A percentile compares a stretch with the other conserved stretches of the same genome.
phyloP scores from a whole-genome alignment of 2,329 filamentous ascomycete genomes.

The Verticillium longisporum region DNA sequence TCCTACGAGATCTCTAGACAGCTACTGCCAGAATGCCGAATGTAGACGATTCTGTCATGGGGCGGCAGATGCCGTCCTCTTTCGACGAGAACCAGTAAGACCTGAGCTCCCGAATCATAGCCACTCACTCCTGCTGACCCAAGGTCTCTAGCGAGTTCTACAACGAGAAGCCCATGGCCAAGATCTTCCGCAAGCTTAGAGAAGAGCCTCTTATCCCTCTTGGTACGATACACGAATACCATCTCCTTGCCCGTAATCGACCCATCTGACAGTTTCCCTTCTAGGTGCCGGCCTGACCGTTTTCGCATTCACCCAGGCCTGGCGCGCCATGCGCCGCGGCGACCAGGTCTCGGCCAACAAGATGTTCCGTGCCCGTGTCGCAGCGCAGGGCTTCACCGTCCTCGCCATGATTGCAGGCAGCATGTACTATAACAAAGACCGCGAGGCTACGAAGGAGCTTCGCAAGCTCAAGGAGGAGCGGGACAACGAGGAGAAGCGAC shows the following conservation, averaged over 20 bases:
- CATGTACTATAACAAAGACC: conserved; percentile 77
- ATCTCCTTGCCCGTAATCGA: neutral
- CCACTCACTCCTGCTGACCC: neutral
- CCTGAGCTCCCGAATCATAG: neutral
- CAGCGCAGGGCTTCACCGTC: conserved; percentile 89
- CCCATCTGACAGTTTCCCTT: neutral
- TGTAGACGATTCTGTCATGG: conserved; percentile 11
- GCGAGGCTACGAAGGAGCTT: conserved; percentile 72
- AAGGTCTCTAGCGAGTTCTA: conserved; percentile 63
- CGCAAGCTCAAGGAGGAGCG: conserved; percentile 69
- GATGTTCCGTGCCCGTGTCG: conserved; percentile 95
- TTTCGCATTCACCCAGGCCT: conserved; percentile 79
- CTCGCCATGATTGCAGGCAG: conserved; percentile 84
- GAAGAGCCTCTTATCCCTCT: conserved; percentile 90
- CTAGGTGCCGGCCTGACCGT: conserved; percentile 73
- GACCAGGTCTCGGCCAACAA: conserved; percentile 82
- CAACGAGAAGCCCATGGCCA: conserved; percentile 72
- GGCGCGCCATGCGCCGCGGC: conserved; percentile 75
- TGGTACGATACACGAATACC: conserved; percentile 39
- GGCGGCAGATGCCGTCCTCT: conserved; percentile 65
- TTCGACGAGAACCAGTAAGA: conserved; percentile 69
- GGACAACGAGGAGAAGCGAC: conserved; percentile 77
- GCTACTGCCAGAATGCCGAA: neutral
- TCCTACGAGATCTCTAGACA: neutral
- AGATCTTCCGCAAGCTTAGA: conserved; percentile 71